Conservation (phyloP, 768 basidiomycete genomes). For the Mycena galericulata region DNA sequence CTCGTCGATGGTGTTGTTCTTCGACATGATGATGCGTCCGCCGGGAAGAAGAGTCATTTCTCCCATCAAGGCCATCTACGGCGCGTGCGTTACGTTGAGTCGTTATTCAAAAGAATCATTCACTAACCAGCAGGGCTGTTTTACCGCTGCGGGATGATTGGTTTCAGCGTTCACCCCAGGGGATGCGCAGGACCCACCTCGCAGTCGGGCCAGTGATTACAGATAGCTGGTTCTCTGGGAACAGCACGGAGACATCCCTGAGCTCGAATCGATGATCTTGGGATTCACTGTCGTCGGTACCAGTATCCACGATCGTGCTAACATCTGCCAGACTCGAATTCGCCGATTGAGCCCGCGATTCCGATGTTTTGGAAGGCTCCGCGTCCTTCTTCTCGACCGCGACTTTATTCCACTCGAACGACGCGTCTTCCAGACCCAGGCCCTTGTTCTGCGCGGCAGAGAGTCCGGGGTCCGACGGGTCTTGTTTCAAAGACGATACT, state of each 20-base stretch:
- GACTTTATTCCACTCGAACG: slow-evolving; percentile 73
- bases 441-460: slow-evolving; percentile 50
- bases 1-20: slow-evolving; percentile 71
- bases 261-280: slow-evolving; percentile 72
- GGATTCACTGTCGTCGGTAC: slow-evolving; percentile 17
- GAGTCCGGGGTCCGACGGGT: slow-evolving; percentile 34
- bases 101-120: not conserved
- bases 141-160: slow-evolving; percentile 65
- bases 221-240: slow-evolving; percentile 79
- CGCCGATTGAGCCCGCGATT: not conserved
- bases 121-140: slow-evolving; percentile 75
- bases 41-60: slow-evolving; percentile 71
- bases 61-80: slow-evolving; percentile 76
- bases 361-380: not conserved
- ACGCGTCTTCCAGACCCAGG: slow-evolving; percentile 69
- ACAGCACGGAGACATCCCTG: slow-evolving; percentile 71
- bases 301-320: not conserved
- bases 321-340: not conserved
- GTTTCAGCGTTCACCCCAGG: not conserved
- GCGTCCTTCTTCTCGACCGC: slow-evolving; percentile 38
- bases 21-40: slow-evolving; percentile 73
- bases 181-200: slow-evolving; percentile 9
- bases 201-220: slow-evolving; percentile 86
- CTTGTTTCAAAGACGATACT: slow-evolving; percentile 72
- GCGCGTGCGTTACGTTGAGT: not conserved